phyloP scores from a whole-genome alignment of 768 basidiomycete species.

The Guyanaporus albipodus region DNA sequence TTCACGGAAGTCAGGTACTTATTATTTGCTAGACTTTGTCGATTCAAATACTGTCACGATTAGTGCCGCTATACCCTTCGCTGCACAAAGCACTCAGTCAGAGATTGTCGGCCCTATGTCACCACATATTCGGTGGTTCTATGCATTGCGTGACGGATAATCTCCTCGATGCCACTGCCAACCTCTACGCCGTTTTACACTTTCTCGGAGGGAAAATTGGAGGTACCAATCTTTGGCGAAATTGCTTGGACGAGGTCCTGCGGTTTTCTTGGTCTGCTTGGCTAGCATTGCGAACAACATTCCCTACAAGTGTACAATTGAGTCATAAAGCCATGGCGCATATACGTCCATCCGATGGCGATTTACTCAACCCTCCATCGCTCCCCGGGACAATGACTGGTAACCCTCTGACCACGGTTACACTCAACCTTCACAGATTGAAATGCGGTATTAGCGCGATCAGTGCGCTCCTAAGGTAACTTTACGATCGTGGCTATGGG shows the following conservation, averaged over 20 bases:
- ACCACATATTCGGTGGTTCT: conserved; percentile 56
- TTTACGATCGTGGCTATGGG: not conserved
- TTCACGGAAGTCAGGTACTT: conserved; percentile 1
- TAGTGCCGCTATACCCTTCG: conserved; percentile 66
- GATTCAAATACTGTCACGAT: conserved; percentile 45
- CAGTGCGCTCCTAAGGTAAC: conserved; percentile 52
- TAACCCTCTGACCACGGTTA: conserved; percentile 48
- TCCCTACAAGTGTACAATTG: conserved; percentile 37
- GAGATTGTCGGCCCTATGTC: conserved; percentile 48
- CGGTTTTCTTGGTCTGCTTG: conserved; percentile 64
- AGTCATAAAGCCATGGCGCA: conserved; percentile 5
- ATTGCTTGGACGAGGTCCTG: conserved; percentile 67
- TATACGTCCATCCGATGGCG: conserved; percentile 8
- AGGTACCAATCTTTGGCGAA: conserved; percentile 67
- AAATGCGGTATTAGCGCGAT: conserved; percentile 51
- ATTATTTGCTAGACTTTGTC: conserved; percentile 39
- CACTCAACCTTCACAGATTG: conserved; percentile 60
- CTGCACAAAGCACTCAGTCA: conserved; percentile 54
- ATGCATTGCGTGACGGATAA: conserved; percentile 39
- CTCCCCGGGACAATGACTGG: conserved; percentile 24
- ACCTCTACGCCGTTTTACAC: conserved; percentile 61
- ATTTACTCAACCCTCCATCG: conserved; percentile 6
- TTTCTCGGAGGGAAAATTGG: conserved; percentile 78
- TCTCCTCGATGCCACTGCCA: conserved; percentile 45
- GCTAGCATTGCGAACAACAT: conserved; percentile 55